Conservation (phyloP, 1,284 basidiomycete genomes). For the Naganishia sp. region DNA sequence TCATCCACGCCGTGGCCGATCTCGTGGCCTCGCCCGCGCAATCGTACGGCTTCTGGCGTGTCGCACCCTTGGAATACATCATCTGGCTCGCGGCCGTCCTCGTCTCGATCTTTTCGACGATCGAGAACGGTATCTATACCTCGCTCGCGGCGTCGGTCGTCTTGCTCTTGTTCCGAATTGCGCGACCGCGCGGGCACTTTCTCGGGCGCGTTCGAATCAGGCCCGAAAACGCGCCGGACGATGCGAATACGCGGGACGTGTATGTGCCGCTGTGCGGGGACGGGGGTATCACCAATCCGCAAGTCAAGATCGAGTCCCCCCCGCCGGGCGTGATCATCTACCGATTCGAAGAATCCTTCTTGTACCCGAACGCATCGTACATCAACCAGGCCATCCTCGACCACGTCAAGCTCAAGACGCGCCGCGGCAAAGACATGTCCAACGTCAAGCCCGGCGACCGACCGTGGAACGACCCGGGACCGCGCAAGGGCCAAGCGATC, state of each 20-base stretch:
- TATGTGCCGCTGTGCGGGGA: slow-evolving; percentile 70
- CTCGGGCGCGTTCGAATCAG: slow-evolving; percentile 72
- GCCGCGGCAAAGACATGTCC: slow-evolving; percentile 73
- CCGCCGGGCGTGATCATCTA: slow-evolving; percentile 87
- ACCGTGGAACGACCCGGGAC: slow-evolving; percentile 93
- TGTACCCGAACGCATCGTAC: slow-evolving; percentile 87
- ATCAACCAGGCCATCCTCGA: slow-evolving; percentile 77
- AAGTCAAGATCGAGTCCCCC: slow-evolving; percentile 74
- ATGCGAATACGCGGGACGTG: slow-evolving; percentile 58
- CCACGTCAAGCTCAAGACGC: slow-evolving; percentile 74
- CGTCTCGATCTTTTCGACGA: slow-evolving; percentile 80
- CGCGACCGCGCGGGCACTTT: slow-evolving; percentile 89
- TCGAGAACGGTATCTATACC: slow-evolving; percentile 94
- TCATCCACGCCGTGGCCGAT: slow-evolving; percentile 93
- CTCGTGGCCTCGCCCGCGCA: slow-evolving; percentile 84
- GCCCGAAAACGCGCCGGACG: slow-evolving; percentile 55
- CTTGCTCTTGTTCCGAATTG: slow-evolving; percentile 84
- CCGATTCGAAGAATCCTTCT: slow-evolving; percentile 88
- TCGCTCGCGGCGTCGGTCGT: slow-evolving; percentile 78
- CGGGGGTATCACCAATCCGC: slow-evolving; percentile 65
- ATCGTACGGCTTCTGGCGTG: slow-evolving; percentile 90
- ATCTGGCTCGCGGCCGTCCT: slow-evolving; percentile 84
- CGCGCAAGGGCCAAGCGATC: slow-evolving; percentile 56
- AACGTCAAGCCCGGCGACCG: slow-evolving; percentile 68
- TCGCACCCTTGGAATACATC: slow-evolving; percentile 87